Evolutionary conservation across 2,329 filamentous ascomycete genomes (phyloP).

Genomic region (Neoarthrinium moseri): DNA sequence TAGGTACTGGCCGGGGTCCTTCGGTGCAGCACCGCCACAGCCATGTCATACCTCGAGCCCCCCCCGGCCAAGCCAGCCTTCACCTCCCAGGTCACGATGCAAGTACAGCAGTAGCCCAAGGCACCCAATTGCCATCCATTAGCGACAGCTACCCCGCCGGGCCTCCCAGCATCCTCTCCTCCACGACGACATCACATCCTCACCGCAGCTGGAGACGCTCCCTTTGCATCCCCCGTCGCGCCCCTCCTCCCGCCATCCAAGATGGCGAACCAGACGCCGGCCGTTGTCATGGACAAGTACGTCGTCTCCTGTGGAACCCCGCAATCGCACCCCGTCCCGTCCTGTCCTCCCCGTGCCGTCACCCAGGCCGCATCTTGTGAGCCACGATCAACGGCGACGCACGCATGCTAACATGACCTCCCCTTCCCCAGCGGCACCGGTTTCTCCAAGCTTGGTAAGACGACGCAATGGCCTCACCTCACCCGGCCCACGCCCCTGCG

Average conservation of each 20-base stretch:
- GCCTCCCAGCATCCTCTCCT: too few species aligned
- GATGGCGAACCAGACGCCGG: conserved; percentile 98
- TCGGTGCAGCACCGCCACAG: too few species aligned
- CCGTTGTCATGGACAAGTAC: conserved; percentile 99
- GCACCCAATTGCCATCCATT: not conserved
- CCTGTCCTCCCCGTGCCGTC: conserved; percentile 19
- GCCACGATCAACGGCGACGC: conserved; percentile 5
- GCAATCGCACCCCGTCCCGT: conserved; percentile 18
- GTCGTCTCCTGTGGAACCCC: conserved; percentile 39
- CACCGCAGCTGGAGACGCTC: conserved; percentile 1
- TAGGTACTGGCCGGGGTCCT: too few species aligned
- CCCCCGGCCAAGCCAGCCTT: too few species aligned
- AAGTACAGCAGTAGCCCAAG: not conserved
- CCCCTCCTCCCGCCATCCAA: conserved; percentile 27
- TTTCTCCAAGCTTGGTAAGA: conserved; percentile 95
- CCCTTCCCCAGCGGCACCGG: conserved; percentile 80
- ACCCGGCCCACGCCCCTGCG: too few species aligned
- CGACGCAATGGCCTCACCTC: too few species aligned
- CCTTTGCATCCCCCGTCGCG: not conserved
- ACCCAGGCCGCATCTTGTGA: conserved; percentile 15
- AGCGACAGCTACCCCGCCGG: conserved; percentile 4
- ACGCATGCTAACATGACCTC: conserved; percentile 36
- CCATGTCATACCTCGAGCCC: too few species aligned
- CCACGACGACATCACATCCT: not conserved
- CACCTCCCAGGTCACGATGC: not conserved